These are phyloP conservation scores for Scolecobasidium constrictum DNA, from an alignment of 2,329 filamentous ascomycete species.

Conservation along the genomic window DNA sequence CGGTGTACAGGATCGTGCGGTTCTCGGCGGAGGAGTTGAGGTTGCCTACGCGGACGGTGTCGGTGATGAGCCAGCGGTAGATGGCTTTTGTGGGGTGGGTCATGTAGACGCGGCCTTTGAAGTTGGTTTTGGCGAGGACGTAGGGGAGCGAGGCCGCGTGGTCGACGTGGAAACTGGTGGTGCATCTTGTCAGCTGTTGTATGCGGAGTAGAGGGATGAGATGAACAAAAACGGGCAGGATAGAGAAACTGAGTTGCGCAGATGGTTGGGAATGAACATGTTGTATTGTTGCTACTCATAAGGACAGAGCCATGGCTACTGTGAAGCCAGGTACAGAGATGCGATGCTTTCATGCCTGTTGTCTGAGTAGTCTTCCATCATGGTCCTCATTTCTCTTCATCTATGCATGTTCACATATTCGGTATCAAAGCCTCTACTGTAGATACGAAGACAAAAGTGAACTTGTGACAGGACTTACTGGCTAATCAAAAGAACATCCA, in stretches of 20 bases:
- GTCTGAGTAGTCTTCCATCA: too few species aligned
- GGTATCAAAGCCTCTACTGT: too few species aligned
- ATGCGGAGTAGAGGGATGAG: not conserved
- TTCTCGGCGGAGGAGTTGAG: conserved; percentile 52
- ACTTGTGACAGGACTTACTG: conserved; percentile 62
- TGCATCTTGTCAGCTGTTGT: not conserved
- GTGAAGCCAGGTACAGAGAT: not conserved
- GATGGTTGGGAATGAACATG: not conserved
- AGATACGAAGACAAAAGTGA: not conserved
- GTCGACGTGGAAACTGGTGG: conserved; percentile 83
- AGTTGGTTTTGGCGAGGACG: conserved; percentile 95
- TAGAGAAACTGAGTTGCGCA: conserved; percentile 1
- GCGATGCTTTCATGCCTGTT: too few species aligned
- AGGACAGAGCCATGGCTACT: not conserved
- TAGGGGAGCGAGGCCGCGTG: conserved; percentile 98
- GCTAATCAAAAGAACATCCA: conserved; percentile 94
- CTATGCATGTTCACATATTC: too few species aligned
- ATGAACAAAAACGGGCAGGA: too few species aligned
- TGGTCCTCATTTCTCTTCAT: too few species aligned
- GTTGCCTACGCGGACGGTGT: conserved; percentile 82
- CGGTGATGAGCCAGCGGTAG: conserved; percentile 98
- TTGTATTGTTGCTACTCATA: conserved; percentile 1
- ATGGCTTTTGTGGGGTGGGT: conserved; percentile 98
- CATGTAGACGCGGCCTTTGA: conserved; percentile 95
- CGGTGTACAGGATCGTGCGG: conserved; percentile 69